Evolutionary conservation across 23 red algal species (phyloP), one percentile per base, ranked within the genome.

Genomic region (Rhodosorus marinus): DNA sequence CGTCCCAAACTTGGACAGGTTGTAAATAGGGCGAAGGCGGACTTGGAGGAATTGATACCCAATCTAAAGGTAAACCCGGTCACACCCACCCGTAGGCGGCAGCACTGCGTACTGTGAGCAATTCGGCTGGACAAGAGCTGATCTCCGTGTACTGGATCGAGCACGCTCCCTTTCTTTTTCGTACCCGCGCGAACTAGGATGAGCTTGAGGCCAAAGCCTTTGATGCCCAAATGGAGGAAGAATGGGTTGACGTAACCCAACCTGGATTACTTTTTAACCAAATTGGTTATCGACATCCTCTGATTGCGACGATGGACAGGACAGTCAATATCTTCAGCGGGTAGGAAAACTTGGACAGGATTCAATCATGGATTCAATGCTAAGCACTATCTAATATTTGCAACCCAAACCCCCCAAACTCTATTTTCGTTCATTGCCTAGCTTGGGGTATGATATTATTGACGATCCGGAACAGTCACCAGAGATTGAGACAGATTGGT

Each of bases 401-500:
- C n/a, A n/a, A n/a, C n/a, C n/a, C n/a, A n/a, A n/a, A n/a, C n/a
- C n/a, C n/a, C n/a, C n/a, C n/a, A n/a, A n/a, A n/a, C n/a, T n/a
- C n/a, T n/a, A n/a, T n/a, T n/a, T n/a, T n/a, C n/a, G n/a, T n/a
- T n/a, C n/a, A n/a, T n/a, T n/a, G n/a, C n/a, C n/a, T n/a, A n/a
- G n/a, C n/a, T 19, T 84, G 5, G 79, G 79, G 22, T 84, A 84
- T 49, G 56, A 64, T 21, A 22, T 84, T 8, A 53, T 84, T 67
- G 67, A 84, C 45, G 67, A 74, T 28, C 51, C 60, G 9, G 49
- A 72, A 24, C 35, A 59, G 35, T 75, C 62, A 20, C 47, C 66
- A 1, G 79, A 84, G 38, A 74, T 84, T 25, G 79, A 84, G 49
- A 73, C 66, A 14, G 79, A 84, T 36, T 84, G 69, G 20, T 84